Conservation (phyloP, 2,329 filamentous ascomycete genomes). For the Apiospora sp. region DNA sequence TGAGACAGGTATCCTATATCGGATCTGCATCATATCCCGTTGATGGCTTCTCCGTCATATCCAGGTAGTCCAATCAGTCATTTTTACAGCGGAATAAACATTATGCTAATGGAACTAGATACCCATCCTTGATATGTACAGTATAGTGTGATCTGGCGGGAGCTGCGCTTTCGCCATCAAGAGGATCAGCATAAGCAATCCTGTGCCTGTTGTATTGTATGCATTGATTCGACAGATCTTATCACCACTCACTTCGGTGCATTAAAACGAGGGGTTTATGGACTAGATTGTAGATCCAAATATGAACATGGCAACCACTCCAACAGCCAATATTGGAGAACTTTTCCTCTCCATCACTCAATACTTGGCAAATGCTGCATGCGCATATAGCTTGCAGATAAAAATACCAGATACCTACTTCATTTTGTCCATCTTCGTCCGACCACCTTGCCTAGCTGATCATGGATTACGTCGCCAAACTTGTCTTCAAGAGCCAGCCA, state of each 20-base stretch:
- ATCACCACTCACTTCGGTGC: background rate
- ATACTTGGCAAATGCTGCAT: background rate
- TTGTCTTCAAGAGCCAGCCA: slow-evolving; percentile 47
- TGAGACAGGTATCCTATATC: background rate
- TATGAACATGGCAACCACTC: background rate
- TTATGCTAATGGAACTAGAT: no score
- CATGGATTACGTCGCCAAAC: slow-evolving; percentile 34
- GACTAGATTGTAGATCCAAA: background rate
- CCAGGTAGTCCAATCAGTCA: no score
- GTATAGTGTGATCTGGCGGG: no score
- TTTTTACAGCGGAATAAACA: no score
- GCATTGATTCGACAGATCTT: background rate
- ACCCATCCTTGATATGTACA: no score
- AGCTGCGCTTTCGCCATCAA: no score
- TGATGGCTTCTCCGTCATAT: no score
- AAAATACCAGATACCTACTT: no score
- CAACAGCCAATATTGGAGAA: background rate
- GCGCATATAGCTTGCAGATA: background rate
- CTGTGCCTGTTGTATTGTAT: background rate
- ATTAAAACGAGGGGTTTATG: background rate
- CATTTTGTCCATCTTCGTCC: background rate
- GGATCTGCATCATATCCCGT: no score
- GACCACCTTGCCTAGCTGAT: background rate
- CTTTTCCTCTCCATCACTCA: background rate
- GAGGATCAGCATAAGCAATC: background rate